Evolutionary conservation across 1,139 yeast species (phyloP), one percentile per base, ranked within the genome.

Genomic region (Magnusiomyces paraingens): DNA sequence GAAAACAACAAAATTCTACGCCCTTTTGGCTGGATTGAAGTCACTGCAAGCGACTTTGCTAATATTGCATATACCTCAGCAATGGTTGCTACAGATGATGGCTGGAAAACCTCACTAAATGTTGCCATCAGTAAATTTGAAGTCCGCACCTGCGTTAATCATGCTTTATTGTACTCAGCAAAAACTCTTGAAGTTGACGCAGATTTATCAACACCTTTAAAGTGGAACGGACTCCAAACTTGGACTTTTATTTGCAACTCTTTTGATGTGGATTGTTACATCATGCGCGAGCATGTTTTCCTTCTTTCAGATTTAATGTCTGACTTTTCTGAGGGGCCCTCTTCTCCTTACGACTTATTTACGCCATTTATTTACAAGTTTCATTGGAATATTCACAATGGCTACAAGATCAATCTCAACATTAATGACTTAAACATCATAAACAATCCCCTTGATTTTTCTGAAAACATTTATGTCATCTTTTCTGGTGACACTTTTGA

Each of bases 11-110:
- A 67, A 26, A 63, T 75, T 43, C 58, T 52, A 10, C 70, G 89
- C 41, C 86, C 96, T 0, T 93, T 86, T 73, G 98, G 97, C 0
- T 93, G 99, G 99, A 60, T 93, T 3, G 97, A 91, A 64, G 58
- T 90, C 20, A 84, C 83, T 57, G 71, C 84, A 51, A 76, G 76
- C 1, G 74, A 76, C 32, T 80, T 77, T 0, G 80, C 94, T 0
- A 74, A 74, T 1, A 64, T 84, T 1, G 66, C 75, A 2, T 69
- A 74, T 42, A 75, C 73, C 39, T 70, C 79, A 1, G 80, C 87
- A 0, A 76, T 81, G 60, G 68, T 80, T 3, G 80, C 91, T 0
- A 73, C 79, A 0, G 70, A 69, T 2, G 65, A 71, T 1, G 96
- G 96, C 0, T 85, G 80, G 76, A 73, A 76, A 26, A 85, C 85